Percentiles rank a stretch among this genome's conserved stretches.
Conservation (phyloP, 345 rosid species). For the Eucalyptus rudis region DNA sequence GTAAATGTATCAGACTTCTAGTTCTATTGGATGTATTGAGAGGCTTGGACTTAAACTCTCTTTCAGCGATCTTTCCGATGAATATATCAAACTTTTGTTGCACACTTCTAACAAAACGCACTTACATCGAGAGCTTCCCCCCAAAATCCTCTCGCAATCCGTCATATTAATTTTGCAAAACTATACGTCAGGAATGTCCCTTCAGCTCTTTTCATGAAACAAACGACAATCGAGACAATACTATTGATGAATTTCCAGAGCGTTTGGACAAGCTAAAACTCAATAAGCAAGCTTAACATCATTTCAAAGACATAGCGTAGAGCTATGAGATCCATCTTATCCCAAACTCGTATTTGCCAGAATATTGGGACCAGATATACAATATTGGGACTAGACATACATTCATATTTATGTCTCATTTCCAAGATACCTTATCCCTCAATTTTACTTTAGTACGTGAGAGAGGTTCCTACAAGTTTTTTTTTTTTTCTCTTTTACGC, state of each 20-base stretch:
- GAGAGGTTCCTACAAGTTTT: background rate
- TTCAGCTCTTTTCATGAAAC: background rate
- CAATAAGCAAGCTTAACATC: background rate
- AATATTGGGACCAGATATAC: background rate
- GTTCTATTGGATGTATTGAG: too few relatives aligned
- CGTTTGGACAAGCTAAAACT: background rate
- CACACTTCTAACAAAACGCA: too few relatives aligned
- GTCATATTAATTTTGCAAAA: background rate
- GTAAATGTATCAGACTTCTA: too few relatives aligned
- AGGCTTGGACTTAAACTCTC: too few relatives aligned
- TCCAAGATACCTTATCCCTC: background rate
- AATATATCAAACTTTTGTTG: too few relatives aligned
- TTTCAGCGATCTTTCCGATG: rapidly evolving
- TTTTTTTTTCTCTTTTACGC: background rate
- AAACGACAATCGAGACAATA: background rate
- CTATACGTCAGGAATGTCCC: background rate
- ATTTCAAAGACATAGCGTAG: background rate
- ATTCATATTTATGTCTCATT: background rate
- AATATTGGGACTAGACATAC: background rate
- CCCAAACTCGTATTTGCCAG: background rate
- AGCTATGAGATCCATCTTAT: background rate
- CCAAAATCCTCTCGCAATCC: background rate
- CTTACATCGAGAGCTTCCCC: background rate
- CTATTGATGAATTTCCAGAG: background rate
- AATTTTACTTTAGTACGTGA: background rate